Evolutionary conservation across 192 early-diverging fungal species (phyloP), one percentile per base, ranked within the genome.

Genomic region (Gonapodya sp.): DNA sequence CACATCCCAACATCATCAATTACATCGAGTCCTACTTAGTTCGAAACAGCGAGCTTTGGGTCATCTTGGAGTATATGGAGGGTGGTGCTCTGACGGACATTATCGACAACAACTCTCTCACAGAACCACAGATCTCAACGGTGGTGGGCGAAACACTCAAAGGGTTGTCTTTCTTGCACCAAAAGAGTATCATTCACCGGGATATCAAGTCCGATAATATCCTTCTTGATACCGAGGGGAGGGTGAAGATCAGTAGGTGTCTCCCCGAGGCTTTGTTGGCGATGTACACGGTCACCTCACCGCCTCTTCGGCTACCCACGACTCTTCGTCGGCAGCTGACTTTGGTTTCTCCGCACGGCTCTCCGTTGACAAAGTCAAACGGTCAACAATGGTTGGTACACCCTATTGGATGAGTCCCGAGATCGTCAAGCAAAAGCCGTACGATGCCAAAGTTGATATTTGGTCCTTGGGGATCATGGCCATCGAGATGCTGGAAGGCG

Each of bases 51-150:
- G 96, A 98, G 64, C 87, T 99, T 81, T 99, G 97, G 97, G 94
- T 99, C 18, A 92, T 99, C 34, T 96, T 99, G 95, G 97, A 99
- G 87, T 95, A 93, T 64, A 99, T 99, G 96, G 97, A 99, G 85
- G 97, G 96, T 74, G 97, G 97, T 74, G 91, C 96, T 24, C 88
- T 99, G 85, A 99, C 96, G 33, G 97, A 99, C 83, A 93, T 98
- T 33, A 98, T 99, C 85, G 89, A 91, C 73, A 94, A 94, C 84
- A 97, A 97, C 88, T 96, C 92, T 64, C 36, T 87, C 1, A 83
- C 82, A 0, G 86, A 87, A 46, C 79, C 84, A 0, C 84, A 84
- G 73, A 87, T 87, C 36, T 80, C 86, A 0, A 72, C 73, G 18
- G 83, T 87, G 30, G 81, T 80, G 8, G 1, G 36, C 18, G 84